A percentile compares a stretch with the other conserved stretches of the same genome.
These are phyloP conservation scores for Gracilaria domingensis DNA, from an alignment of 23 red algal species.

Conservation along the genomic window DNA sequence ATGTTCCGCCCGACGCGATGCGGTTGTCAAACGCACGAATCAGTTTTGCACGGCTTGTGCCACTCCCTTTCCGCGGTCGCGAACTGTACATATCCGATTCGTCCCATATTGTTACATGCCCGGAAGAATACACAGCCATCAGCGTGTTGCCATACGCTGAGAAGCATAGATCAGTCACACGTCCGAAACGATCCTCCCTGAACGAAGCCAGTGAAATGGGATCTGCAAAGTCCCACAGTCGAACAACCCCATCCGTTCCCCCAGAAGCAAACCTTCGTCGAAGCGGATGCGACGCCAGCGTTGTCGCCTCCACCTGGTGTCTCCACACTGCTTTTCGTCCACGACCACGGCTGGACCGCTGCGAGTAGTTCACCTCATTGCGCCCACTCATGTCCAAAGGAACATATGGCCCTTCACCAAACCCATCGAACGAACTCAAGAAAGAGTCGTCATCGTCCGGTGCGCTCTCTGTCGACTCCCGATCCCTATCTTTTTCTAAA, in stretches of 20 bases:
- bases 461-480: slow-evolving; percentile 1
- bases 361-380: not conserved
- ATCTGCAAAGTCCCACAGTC: slow-evolving; percentile 91
- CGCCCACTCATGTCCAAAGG: slow-evolving; percentile 32
- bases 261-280: slow-evolving; percentile 86
- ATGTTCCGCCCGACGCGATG: slow-evolving; percentile 59
- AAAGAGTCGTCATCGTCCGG: slow-evolving; percentile 63
- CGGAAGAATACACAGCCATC: slow-evolving; percentile 77
- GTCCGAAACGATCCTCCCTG: slow-evolving; percentile 67
- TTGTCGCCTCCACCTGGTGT: slow-evolving; percentile 69
- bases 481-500: slow-evolving; percentile 27
- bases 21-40: slow-evolving; percentile 87
- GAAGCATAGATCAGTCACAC: slow-evolving; percentile 73
- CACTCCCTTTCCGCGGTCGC: not conserved
- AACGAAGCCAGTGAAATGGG: slow-evolving; percentile 73
- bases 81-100: slow-evolving; percentile 67
- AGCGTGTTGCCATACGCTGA: slow-evolving; percentile 87
- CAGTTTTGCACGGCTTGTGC: slow-evolving; percentile 19
- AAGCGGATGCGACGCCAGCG: slow-evolving; percentile 81
- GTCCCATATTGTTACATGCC: slow-evolving; percentile 82
- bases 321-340: slow-evolving; percentile 71
- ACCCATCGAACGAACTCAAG: slow-evolving; percentile 55
- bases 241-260: slow-evolving; percentile 78
- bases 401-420: slow-evolving; percentile 64
- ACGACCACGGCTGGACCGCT: not conserved